Evolutionary conservation across 768 basidiomycete species (phyloP), one percentile per base, ranked within the genome.

Genomic region (Pisolithus microcarpus): DNA sequence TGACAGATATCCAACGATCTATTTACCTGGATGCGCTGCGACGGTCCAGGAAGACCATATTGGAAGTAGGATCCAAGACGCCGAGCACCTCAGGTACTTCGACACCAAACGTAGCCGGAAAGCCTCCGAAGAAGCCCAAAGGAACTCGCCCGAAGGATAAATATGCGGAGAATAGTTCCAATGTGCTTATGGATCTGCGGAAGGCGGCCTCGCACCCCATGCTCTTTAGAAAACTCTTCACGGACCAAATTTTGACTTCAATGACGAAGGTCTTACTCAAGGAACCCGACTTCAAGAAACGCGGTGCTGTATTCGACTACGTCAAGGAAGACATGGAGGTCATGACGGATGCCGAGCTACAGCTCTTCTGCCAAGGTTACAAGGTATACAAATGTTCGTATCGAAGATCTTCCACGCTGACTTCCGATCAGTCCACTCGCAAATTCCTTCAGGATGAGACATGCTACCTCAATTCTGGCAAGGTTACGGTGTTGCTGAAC

Each of bases 251-350:
- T 42, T 67, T 99, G 57, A 76, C 77, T 21, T 73, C 79, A 2
- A 83, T 98, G 55, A 81, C 95, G 7, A 89, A 80, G 61, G 81
- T 85, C 47, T 75, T 96, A 47, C 68, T 98, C 65, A 91, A 91
- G 65, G 95, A 97, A 64, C 84, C 88, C 4, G 91, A 95, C 61
- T 98, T 92, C 69, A 87, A 82, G 69, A 87, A 84, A 65, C 81
- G 87, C 15, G 83, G 83, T 1, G 85, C 87, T 7, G 65, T 88
- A 40, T 89, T 82, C 59, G 81, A 93, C 30, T 80, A 84, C 54
- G 91, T 99, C 46, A 90, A 91, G 63, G 96, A 99, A 66, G 96
- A 99, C 67, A 91, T 99, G 88, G 81, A 88, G 58, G 86, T 96
- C 18, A 98, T 98, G 95, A 95, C 92, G 40, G 96, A 99, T 68